Evolutionary conservation across 1,284 basidiomycete species (phyloP).

Genomic region (Volvariella surrecta): DNA sequence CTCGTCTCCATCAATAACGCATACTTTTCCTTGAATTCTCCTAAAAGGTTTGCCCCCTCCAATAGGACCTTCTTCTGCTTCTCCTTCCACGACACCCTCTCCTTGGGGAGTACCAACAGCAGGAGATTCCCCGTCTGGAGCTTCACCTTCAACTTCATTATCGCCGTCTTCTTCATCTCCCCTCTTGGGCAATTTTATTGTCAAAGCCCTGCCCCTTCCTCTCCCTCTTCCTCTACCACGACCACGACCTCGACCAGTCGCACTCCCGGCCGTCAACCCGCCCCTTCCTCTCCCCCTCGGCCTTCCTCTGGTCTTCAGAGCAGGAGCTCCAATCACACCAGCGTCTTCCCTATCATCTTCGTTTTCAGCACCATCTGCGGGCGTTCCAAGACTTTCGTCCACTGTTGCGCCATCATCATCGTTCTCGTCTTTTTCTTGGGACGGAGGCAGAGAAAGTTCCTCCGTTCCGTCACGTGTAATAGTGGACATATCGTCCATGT

Average conservation of each 20-base stretch:
- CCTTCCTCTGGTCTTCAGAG: conserved; percentile 18
- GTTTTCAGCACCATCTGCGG: conserved; percentile 9
- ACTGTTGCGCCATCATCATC: conserved; percentile 16
- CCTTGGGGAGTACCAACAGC: conserved; percentile 31
- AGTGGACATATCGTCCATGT: neutral
- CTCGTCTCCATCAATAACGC: conserved; percentile 83
- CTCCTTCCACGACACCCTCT: conserved; percentile 35
- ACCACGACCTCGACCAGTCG: conserved; percentile 26
- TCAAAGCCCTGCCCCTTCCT: conserved; percentile 26
- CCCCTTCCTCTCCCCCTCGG: conserved; percentile 23
- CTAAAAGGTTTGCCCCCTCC: conserved; percentile 62
- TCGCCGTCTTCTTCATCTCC: conserved; percentile 36
- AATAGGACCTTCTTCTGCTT: conserved; percentile 38
- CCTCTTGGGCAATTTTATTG: conserved; percentile 38
- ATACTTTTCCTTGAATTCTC: conserved; percentile 68
- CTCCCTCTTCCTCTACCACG: conserved; percentile 27
- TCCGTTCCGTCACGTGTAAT: conserved; percentile 4
- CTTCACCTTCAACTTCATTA: conserved; percentile 27
- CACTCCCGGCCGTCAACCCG: conserved; percentile 17
- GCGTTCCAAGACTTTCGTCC: conserved; percentile 12
- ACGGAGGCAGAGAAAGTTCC: neutral
- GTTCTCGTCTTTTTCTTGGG: conserved; percentile 13
- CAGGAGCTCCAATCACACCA: conserved; percentile 16
- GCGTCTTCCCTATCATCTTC: conserved; percentile 14
- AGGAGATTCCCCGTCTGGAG: conserved; percentile 23